A percentile compares a stretch with the other conserved stretches of the same genome.
Evolutionary conservation across 2,329 filamentous ascomycete genomes (phyloP).

Genomic region (Alternaria ethzedia): DNA sequence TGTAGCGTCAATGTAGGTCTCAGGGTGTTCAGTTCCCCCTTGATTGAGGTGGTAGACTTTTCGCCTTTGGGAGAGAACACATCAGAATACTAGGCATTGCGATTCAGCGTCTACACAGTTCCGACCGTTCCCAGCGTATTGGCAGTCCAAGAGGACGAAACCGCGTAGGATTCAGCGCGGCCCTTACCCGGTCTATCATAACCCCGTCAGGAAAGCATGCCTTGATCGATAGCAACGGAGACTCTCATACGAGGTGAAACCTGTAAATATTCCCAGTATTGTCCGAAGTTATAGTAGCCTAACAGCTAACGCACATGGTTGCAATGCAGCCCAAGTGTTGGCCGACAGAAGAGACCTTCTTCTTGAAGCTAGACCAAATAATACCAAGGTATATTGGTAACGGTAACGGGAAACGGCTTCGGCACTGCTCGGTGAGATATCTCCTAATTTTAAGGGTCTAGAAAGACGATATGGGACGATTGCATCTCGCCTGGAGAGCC

Average conservation of each 20-base stretch:
- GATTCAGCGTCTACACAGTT: neutral
- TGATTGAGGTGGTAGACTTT: neutral
- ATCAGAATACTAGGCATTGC: neutral
- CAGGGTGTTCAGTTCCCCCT: neutral
- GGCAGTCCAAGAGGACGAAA: neutral
- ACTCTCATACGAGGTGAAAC: neutral
- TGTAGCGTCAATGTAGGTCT: neutral
- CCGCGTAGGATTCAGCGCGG: neutral
- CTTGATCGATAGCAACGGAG: neutral
- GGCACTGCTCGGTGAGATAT: neutral
- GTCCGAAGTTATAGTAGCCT: neutral
- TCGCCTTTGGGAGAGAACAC: neutral
- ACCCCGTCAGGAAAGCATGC: neutral
- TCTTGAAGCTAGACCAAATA: neutral
- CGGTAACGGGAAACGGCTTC: neutral
- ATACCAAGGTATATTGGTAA: neutral
- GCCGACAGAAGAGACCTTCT: neutral
- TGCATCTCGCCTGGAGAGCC: constrained; percentile 1
- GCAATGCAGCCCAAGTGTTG: neutral
- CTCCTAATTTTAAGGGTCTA: neutral
- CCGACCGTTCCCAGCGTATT: neutral
- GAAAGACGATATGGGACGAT: neutral
- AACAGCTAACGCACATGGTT: neutral
- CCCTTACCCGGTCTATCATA: neutral
- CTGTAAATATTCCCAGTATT: neutral